phyloP scores from a whole-genome alignment of 257 asterid genomes.

The Solanum paucissectum region DNA sequence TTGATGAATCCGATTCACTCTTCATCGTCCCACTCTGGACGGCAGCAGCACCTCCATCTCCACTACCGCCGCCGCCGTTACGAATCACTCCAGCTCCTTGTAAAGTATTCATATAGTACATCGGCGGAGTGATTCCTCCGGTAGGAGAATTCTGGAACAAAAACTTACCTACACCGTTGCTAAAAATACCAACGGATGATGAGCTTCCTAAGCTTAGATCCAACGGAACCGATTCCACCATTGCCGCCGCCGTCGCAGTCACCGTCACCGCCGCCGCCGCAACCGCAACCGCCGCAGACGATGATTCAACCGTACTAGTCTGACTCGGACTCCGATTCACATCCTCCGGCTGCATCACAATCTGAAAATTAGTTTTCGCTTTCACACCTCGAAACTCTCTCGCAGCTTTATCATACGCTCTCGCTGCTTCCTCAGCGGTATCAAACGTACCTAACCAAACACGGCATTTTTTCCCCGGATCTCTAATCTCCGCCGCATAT shows the following conservation, averaged over 20 bases:
- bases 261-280: too few species aligned
- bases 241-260: background rate
- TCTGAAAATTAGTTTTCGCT: constrained; percentile 5
- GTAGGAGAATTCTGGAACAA: background rate
- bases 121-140: background rate
- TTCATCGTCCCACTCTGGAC: background rate
- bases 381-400: constrained; percentile 1
- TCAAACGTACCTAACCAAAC: constrained; percentile 13
- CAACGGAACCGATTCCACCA: background rate
- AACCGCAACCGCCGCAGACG: background rate
- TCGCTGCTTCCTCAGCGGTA: constrained; percentile 4
- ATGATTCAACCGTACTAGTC: background rate
- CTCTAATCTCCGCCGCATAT: constrained; percentile 6
- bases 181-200: background rate
- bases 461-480: constrained; percentile 1
- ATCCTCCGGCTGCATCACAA: background rate
- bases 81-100: background rate
- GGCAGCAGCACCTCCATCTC: background rate
- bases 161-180: background rate
- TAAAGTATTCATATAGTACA: background rate
- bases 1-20: background rate
- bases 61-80: background rate
- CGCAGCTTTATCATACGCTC: constrained; percentile 5
- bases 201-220: background rate
- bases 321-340: background rate